A percentile compares a stretch with the other conserved stretches of the same genome.
These are phyloP conservation scores for Chlorella sorokiniana DNA, from an alignment of 139 green algal genomes.

Conservation along the genomic window DNA sequence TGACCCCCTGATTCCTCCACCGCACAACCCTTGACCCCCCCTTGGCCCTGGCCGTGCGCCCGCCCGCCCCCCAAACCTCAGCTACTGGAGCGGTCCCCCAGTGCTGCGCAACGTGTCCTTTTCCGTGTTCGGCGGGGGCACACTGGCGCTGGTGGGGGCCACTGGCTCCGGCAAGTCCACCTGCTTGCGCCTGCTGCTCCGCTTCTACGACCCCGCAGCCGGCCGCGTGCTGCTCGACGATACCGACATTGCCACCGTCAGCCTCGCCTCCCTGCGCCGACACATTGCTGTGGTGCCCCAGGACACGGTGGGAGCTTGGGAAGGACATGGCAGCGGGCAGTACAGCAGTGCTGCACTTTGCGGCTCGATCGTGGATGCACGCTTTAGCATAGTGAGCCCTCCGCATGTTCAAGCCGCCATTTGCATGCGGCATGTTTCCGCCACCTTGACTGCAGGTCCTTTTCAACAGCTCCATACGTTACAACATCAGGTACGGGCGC, in stretches of 20 bases:
- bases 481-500: constrained; percentile 87
- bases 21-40: too few relatives aligned
- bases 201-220: constrained; percentile 76
- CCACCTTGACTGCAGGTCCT: background rate
- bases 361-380: too few relatives aligned
- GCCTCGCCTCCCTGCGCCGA: constrained; percentile 60
- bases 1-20: too few relatives aligned
- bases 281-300: constrained; percentile 67
- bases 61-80: background rate
- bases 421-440: too few relatives aligned
- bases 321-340: background rate
- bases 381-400: too few relatives aligned
- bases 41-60: background rate
- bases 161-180: constrained; percentile 93
- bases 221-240: constrained; percentile 80
- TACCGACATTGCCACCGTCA: constrained; percentile 74
- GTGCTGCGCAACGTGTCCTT: constrained; percentile 70
- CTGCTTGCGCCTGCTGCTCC: constrained; percentile 80
- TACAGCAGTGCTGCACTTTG: too few relatives aligned
- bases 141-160: constrained; percentile 73
- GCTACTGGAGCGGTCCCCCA: constrained; percentile 1
- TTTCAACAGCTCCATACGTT: constrained; percentile 92
- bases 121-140: constrained; percentile 57
- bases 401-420: too few relatives aligned
- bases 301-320: constrained; percentile 71